Base-by-base conservation (phyloP, 495 filamentous ascomycete species). In the Friedmanniomyces simplex region DNA sequence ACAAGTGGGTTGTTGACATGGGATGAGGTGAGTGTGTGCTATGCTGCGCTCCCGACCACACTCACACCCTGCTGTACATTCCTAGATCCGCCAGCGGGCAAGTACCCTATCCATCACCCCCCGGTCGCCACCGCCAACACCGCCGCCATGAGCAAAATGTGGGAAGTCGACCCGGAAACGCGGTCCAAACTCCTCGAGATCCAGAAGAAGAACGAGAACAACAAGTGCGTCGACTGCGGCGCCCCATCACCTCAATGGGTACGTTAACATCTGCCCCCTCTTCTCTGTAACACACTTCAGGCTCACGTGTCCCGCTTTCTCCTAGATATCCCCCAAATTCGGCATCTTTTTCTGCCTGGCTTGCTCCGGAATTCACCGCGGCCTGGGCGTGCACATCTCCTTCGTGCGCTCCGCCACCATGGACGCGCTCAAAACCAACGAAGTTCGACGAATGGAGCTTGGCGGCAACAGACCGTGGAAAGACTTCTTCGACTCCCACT, bases 111-210 rank as follows among this genome's bases (percentile, higher is more conserved):
- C 46, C 46, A 2, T 18, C 6, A 14, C 46, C 22, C 46, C 5
- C 18, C 22, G n/a, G n/a, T 20, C 18, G 5, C 46, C 49, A 10
- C 37, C 37, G n/a, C 34, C 34, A 32, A 3, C 37, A 50, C 54
- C 25, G 46, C 54, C 39, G 46, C 37, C 13, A 71, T 70, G 69
- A 66, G 59, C 62, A 81, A 79, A 67, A 91, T 94, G 87, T 97
- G 91, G 91, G 91, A 97, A 71, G 90, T 97, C 60, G 91, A 97
- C 73, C 91, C 91, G 20, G 91, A 96, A 75, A 96, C 90, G 34
- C 82, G 87, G 73, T 84, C 82, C 63, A 96, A 96, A 88, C 83
- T 96, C 69, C 79, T 85, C 61, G 81, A 86, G 61, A 88, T 96
- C 68, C 93, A 95, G 73, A 90, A 91, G 68, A 82, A 81, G 52